phyloP scores from a whole-genome alignment of 352 stramenopile species.

The Blastocystis sp. region DNA sequence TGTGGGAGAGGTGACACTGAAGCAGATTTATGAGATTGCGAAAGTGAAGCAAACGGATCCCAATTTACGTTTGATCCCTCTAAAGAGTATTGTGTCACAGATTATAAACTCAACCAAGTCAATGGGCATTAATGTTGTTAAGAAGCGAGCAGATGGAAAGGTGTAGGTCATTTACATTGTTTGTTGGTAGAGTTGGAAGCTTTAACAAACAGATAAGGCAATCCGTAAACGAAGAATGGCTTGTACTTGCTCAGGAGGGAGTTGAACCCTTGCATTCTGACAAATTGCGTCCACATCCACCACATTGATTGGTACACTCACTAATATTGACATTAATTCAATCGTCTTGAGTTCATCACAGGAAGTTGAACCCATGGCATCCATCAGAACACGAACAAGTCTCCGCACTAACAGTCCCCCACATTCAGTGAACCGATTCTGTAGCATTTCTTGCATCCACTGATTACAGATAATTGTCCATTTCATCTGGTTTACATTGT shows the following conservation, averaged over 20 bases:
- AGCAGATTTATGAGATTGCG: conserved; percentile 94
- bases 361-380: not conserved
- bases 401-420: conserved; percentile 7
- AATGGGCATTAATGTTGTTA: conserved; percentile 51
- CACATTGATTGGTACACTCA: conserved; percentile 1
- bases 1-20: conserved; percentile 78
- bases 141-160: conserved; percentile 55
- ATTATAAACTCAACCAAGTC: conserved; percentile 61
- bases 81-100: conserved; percentile 74
- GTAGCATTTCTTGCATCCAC: not conserved
- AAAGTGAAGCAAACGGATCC: conserved; percentile 90
- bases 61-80: conserved; percentile 82
- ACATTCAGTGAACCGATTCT: conserved; percentile 30
- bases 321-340: not conserved
- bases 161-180: conserved; percentile 51
- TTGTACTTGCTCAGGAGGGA: not conserved
- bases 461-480: not conserved
- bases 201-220: not conserved
- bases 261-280: not conserved
- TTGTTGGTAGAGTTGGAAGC: no score
- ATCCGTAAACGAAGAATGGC: conserved; percentile 14
- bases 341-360: not conserved
- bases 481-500: not conserved
- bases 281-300: not conserved
- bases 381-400: not conserved